Conservation (phyloP, 768 basidiomycete genomes). For the Daedaleopsis sinensis region DNA sequence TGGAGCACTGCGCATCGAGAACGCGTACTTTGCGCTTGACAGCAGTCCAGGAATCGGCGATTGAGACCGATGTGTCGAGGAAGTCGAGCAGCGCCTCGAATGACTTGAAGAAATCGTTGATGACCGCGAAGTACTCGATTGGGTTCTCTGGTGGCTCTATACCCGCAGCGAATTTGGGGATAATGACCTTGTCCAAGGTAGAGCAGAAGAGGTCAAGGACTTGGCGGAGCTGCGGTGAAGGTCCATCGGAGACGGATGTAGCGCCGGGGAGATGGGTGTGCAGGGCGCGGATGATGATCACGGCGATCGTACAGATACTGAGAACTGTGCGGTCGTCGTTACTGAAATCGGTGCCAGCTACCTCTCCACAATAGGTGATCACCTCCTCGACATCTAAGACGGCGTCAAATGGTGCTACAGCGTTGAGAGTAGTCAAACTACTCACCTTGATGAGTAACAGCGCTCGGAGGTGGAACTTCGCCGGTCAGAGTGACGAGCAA, state of each 20-base stretch:
- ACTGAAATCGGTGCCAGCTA: background rate
- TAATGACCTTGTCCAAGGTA: background rate
- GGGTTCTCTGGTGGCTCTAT: background rate
- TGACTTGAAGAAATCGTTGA: background rate
- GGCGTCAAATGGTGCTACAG: background rate
- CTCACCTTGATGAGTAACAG: background rate
- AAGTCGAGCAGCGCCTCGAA: background rate
- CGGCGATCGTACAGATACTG: background rate
- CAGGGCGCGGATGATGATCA: background rate
- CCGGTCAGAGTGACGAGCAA: background rate
- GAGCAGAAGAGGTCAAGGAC: background rate
- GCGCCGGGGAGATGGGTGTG: background rate
- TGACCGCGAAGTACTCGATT: background rate
- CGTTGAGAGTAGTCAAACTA: background rate
- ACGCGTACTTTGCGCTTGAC: background rate
- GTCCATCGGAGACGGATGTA: background rate
- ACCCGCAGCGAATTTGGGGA: background rate
- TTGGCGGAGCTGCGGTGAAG: background rate
- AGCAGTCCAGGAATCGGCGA: background rate
- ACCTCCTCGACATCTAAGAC: background rate
- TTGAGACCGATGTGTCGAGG: background rate
- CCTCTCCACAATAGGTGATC: background rate
- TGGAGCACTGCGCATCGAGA: background rate
- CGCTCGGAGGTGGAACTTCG: background rate
- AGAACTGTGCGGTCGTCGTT: background rate